Conservation (phyloP, 2,329 filamentous ascomycete species). For the Sarocladium oryzae region DNA sequence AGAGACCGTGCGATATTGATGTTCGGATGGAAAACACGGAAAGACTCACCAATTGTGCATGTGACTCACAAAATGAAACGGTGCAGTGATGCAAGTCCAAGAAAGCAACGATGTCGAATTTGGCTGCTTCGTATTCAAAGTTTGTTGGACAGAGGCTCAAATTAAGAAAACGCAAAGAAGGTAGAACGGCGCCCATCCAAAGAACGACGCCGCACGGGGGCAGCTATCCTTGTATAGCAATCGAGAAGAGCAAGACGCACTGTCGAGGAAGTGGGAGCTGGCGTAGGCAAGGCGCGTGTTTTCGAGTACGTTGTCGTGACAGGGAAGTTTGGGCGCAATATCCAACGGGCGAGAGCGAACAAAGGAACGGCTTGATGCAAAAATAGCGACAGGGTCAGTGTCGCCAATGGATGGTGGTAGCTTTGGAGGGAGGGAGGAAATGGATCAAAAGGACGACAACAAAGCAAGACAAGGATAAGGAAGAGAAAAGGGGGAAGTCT, state of each 20-base stretch:
- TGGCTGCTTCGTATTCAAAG: background rate
- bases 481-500: background rate
- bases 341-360: background rate
- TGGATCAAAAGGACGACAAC: background rate
- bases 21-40: no score
- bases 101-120: background rate
- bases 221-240: background rate
- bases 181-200: background rate
- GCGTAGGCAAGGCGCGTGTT: no score
- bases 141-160: background rate
- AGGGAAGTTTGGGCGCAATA: no score
- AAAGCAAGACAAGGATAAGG: background rate
- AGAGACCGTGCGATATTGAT: no score
- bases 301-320: no score
- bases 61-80: background rate
- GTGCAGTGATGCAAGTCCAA: background rate
- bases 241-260: no score
- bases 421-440: background rate
- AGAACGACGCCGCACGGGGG: background rate
- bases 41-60: no score
- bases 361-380: slow-evolving; percentile 1
- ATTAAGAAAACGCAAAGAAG: background rate
- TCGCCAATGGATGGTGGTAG: background rate
- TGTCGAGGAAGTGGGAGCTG: no score
- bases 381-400: background rate